These are phyloP conservation scores for Tilletia setariae DNA, from an alignment of 1,284 basidiomycete genomes.

Conservation along the genomic window DNA sequence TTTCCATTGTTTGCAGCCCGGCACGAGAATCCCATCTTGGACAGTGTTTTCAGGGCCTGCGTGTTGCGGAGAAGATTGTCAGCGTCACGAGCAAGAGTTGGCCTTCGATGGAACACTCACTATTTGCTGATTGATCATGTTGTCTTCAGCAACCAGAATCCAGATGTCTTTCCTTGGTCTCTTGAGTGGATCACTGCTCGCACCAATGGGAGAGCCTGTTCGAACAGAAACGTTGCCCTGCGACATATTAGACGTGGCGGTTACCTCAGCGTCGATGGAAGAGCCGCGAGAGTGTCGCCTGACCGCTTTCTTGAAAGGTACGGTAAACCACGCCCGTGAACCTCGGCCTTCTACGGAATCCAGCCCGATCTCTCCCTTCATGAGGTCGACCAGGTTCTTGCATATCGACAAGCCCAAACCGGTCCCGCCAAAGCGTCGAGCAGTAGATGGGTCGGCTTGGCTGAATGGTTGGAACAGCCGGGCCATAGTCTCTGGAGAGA, in stretches of 20 bases:
- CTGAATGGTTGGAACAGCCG: constrained; percentile 54
- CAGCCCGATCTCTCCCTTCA: constrained; percentile 46
- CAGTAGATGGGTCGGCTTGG: constrained; percentile 48
- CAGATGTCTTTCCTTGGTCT: constrained; percentile 45
- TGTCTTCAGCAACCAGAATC: constrained; percentile 52
- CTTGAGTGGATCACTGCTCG: constrained; percentile 35
- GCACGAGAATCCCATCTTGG: constrained; percentile 51
- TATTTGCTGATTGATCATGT: constrained; percentile 49
- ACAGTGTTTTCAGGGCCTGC: constrained; percentile 44
- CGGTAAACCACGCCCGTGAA: constrained; percentile 37
- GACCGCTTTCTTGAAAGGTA: constrained; percentile 41
- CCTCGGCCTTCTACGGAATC: constrained; percentile 47
- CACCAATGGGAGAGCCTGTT: constrained; percentile 19
- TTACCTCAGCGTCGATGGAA: constrained; percentile 17
- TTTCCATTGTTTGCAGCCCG: constrained; percentile 46
- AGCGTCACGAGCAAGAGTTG: not conserved
- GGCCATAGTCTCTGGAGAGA: constrained; percentile 42
- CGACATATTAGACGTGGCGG: constrained; percentile 20
- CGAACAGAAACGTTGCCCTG: not conserved
- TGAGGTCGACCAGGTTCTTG: constrained; percentile 43
- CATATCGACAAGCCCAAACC: constrained; percentile 48
- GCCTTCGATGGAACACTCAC: constrained; percentile 32
- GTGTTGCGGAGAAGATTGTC: constrained; percentile 23
- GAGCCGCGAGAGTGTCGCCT: not conserved
- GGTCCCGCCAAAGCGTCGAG: constrained; percentile 44